phyloP scores from a whole-genome alignment of 2,329 filamentous ascomycete genomes.

The Stagonosporopsis cucurbitacearum region DNA sequence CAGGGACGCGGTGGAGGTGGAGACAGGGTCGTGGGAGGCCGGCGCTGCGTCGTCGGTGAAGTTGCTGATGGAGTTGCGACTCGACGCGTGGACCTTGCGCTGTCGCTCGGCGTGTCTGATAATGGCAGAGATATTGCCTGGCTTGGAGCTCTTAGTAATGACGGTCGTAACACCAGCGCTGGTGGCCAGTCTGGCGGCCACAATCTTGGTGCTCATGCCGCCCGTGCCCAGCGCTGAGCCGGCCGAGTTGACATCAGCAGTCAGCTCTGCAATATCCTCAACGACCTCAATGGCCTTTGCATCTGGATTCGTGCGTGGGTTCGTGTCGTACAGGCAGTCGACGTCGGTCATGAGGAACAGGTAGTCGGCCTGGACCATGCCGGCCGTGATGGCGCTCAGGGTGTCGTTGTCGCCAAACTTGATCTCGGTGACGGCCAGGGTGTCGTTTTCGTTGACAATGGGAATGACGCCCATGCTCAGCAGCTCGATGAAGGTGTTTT shows the following conservation, averaged over 20 bases:
- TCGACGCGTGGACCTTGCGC: constrained; percentile 50
- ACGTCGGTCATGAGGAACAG: constrained; percentile 99
- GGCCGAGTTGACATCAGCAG: constrained; percentile 88
- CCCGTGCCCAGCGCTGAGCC: constrained; percentile 91
- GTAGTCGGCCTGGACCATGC: constrained; percentile 96
- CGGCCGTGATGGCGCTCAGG: constrained; percentile 92
- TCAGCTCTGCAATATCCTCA: constrained; percentile 80
- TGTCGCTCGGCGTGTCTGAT: constrained; percentile 77
- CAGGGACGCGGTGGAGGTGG: constrained; percentile 32
- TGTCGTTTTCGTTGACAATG: constrained; percentile 99
- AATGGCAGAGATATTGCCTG: constrained; percentile 88
- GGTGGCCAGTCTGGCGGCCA: constrained; percentile 88
- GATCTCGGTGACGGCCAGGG: constrained; percentile 94
- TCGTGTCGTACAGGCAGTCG: constrained; percentile 96
- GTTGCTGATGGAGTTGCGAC: constrained; percentile 39
- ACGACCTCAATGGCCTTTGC: constrained; percentile 91
- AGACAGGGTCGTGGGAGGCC: constrained; percentile 29
- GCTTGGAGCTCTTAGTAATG: constrained; percentile 92
- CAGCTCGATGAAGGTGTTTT: constrained; percentile 90
- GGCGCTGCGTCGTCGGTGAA: constrained; percentile 37
- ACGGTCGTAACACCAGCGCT: constrained; percentile 95
- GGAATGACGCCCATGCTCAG: constrained; percentile 95
- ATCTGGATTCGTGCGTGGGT: constrained; percentile 83
- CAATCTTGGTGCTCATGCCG: constrained; percentile 97
- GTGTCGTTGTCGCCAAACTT: constrained; percentile 99